These are phyloP conservation scores for Fusarium acutatum DNA, from an alignment of 2,329 filamentous ascomycete genomes.

Conservation along the genomic window DNA sequence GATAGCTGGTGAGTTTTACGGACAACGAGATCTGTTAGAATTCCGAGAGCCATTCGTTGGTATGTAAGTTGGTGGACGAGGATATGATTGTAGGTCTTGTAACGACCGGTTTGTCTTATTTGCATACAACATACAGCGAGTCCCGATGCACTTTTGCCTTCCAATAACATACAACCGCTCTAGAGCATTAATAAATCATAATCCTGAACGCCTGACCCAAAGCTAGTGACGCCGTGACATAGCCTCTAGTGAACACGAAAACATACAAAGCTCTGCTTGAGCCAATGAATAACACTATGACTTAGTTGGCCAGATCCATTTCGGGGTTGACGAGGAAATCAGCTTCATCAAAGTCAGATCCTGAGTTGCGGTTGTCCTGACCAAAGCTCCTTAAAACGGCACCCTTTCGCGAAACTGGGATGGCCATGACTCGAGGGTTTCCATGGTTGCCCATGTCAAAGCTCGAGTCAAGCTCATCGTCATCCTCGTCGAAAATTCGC, in stretches of 20 bases:
- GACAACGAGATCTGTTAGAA: constrained; percentile 85
- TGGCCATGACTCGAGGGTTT: constrained; percentile 58
- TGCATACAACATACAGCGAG: constrained; percentile 23
- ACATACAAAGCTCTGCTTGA: neutral
- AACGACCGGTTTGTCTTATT: constrained; percentile 21
- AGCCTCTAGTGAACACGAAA: constrained; percentile 12
- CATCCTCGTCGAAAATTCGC: constrained; percentile 57
- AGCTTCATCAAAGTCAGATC: constrained; percentile 74
- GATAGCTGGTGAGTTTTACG: constrained; percentile 86
- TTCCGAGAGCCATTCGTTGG: constrained; percentile 71
- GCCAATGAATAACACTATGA: neutral
- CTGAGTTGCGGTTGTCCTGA: constrained; percentile 58
- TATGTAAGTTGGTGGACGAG: constrained; percentile 44
- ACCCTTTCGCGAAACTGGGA: constrained; percentile 52
- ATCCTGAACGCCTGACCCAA: constrained; percentile 34
- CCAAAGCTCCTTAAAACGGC: constrained; percentile 37
- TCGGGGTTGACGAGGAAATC: constrained; percentile 67
- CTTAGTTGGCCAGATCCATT: constrained; percentile 47
- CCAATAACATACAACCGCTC: constrained; percentile 26
- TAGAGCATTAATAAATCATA: constrained; percentile 24
- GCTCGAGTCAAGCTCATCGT: constrained; percentile 49
- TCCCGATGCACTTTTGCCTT: constrained; percentile 7
- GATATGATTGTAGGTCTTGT: constrained; percentile 12
- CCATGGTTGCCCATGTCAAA: constrained; percentile 50
- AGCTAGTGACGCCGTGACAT: constrained; percentile 17